phyloP scores from a whole-genome alignment of 495 filamentous ascomycete species.

The Chaetomium cochliodes region DNA sequence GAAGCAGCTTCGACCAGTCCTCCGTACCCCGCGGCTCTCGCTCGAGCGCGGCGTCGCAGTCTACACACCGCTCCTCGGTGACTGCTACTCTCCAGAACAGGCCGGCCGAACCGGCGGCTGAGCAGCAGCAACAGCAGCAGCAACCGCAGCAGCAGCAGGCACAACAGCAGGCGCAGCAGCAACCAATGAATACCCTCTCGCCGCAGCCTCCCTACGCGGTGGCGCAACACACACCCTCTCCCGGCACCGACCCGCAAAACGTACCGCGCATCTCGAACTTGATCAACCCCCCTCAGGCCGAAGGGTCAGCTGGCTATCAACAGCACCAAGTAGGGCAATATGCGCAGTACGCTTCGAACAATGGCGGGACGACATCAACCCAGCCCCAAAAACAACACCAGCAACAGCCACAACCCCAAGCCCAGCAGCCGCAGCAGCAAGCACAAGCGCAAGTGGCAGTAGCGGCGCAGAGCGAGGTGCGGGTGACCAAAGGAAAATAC shows the following conservation, averaged over 20 bases:
- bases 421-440: conserved; percentile 25
- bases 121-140: conserved; percentile 32
- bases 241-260: conserved; percentile 52
- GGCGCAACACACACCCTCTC: conserved; percentile 35
- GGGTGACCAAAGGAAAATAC: conserved; percentile 97
- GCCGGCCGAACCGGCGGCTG: conserved; percentile 38
- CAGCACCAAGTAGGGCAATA: conserved; percentile 23
- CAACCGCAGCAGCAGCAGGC: conserved; percentile 26
- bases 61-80: conserved; percentile 10
- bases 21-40: conserved; percentile 26
- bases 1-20: conserved; percentile 46
- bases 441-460: conserved; percentile 21
- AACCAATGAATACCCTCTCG: conserved; percentile 41
- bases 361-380: conserved; percentile 32
- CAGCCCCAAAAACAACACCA: conserved; percentile 24
- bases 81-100: conserved; percentile 22
- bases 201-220: conserved; percentile 35
- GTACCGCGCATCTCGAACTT: conserved; percentile 68
- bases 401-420: conserved; percentile 26
- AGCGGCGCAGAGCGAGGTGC: conserved; percentile 33
- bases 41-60: conserved; percentile 29
- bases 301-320: conserved; percentile 42
- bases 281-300: conserved; percentile 61
- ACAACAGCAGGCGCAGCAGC: conserved; percentile 27
- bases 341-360: conserved; percentile 12